Conservation (phyloP, 495 filamentous ascomycete species). For the Penicillium arizonense region DNA sequence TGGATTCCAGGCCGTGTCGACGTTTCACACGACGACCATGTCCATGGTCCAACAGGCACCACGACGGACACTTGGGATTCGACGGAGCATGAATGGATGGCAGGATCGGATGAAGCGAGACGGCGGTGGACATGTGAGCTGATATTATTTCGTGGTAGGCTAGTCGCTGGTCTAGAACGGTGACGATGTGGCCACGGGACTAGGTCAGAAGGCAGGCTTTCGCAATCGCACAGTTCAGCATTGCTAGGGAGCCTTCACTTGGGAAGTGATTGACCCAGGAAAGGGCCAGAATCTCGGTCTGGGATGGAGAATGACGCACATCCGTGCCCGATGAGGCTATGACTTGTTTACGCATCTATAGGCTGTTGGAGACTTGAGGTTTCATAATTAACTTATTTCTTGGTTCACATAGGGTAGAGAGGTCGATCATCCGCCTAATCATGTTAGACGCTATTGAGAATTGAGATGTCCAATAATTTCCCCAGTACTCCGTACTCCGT, state of each 20-base stretch:
- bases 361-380: not conserved
- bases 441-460: not conserved
- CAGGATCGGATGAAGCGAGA: slow-evolving; percentile 45
- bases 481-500: not conserved
- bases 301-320: slow-evolving; percentile 7
- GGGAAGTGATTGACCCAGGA: slow-evolving; percentile 9
- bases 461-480: not conserved
- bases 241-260: slow-evolving; percentile 9
- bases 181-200: slow-evolving; percentile 4
- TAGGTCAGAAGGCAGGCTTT: not conserved
- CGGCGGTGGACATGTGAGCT: slow-evolving; percentile 18
- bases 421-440: slow-evolving; percentile 8
- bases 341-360: slow-evolving; percentile 7
- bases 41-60: slow-evolving; percentile 34
- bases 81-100: slow-evolving; percentile 60
- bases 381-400: not conserved
- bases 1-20: slow-evolving; percentile 36
- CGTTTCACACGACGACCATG: slow-evolving; percentile 55
- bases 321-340: slow-evolving; percentile 2
- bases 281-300: slow-evolving; percentile 6
- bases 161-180: slow-evolving; percentile 12
- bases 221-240: slow-evolving; percentile 1
- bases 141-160: slow-evolving; percentile 2
- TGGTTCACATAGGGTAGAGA: not conserved
- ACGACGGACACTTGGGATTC: slow-evolving; percentile 55